Percentiles rank a stretch among this genome's conserved stretches.
phyloP scores from a whole-genome alignment of 2,329 filamentous ascomycete genomes.

The Periconia macrospinosa region DNA sequence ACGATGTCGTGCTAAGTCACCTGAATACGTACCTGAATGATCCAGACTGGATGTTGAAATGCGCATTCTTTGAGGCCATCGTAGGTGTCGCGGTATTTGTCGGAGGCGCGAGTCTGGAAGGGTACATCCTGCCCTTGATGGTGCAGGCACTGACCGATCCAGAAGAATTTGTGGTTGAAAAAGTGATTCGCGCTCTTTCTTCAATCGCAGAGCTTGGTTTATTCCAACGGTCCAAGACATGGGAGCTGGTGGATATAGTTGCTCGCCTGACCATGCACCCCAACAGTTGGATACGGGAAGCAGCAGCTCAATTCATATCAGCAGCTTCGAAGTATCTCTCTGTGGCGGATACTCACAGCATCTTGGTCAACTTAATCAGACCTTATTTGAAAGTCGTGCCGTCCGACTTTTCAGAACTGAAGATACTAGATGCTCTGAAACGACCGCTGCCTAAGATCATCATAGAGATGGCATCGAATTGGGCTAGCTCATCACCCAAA shows the following conservation, averaged over 20 bases:
- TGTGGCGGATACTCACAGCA: conserved; percentile 78
- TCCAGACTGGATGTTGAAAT: conserved; percentile 93
- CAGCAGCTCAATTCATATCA: conserved; percentile 80
- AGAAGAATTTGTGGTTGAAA: conserved; percentile 92
- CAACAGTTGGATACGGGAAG: conserved; percentile 92
- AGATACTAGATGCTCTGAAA: conserved; percentile 79
- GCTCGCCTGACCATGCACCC: conserved; percentile 89
- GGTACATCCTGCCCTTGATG: conserved; percentile 95
- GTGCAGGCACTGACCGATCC: conserved; percentile 89
- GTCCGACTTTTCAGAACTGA: conserved; percentile 69
- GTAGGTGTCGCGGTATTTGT: conserved; percentile 91
- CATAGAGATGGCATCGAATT: conserved; percentile 81
- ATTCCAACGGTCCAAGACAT: conserved; percentile 79
- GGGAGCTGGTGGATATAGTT: conserved; percentile 84
- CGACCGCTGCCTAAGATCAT: conserved; percentile 76
- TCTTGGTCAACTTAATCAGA: conserved; percentile 76
- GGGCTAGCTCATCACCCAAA: conserved; percentile 80
- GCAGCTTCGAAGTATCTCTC: conserved; percentile 75
- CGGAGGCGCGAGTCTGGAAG: conserved; percentile 84
- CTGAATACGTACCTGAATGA: conserved; percentile 97
- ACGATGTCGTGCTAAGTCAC: conserved; percentile 94
- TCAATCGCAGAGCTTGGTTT: conserved; percentile 87
- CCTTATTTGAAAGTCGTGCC: conserved; percentile 79
- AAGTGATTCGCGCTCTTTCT: conserved; percentile 82
- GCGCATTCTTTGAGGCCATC: conserved; percentile 93